Evolutionary conservation across 2,329 filamentous ascomycete genomes (phyloP).

Genomic region (Fusarium tuaranense): DNA sequence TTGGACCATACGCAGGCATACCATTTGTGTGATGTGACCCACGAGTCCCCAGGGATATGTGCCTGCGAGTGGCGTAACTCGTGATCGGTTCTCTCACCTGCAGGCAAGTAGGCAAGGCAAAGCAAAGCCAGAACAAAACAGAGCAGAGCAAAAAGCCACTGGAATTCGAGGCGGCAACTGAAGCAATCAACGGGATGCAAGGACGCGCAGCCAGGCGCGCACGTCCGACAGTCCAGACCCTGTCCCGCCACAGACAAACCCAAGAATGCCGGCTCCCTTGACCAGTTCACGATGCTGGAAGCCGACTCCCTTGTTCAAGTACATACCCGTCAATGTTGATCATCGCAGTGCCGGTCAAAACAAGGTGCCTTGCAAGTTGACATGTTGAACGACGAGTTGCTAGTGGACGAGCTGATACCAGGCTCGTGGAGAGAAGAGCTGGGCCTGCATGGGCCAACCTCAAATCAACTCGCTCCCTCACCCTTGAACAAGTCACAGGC

Average conservation of each 20-base stretch:
- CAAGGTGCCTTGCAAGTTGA: conserved; percentile 25
- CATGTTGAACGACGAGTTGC: conserved; percentile 34
- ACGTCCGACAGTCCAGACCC: conserved; percentile 17
- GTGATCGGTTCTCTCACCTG: conserved; percentile 24
- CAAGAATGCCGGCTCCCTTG: conserved; percentile 33
- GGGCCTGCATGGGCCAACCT: conserved; percentile 29
- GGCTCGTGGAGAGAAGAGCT: conserved; percentile 21
- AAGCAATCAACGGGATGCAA: conserved; percentile 33
- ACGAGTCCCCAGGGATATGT: not conserved
- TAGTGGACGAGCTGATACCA: conserved; percentile 33
- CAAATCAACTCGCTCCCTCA: conserved; percentile 33
- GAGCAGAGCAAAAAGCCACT: conserved; percentile 21
- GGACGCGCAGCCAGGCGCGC: conserved; percentile 23
- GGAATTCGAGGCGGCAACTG: conserved; percentile 34
- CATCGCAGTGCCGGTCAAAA: conserved; percentile 8
- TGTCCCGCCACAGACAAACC: conserved; percentile 19
- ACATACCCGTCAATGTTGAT: not conserved
- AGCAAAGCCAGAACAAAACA: not conserved
- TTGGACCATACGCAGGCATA: not conserved
- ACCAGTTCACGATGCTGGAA: conserved; percentile 19
- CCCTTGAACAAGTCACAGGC: conserved; percentile 11
- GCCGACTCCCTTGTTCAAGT: not conserved
- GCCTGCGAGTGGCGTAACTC: conserved; percentile 28
- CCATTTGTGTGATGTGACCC: not conserved
- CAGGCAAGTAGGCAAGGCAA: conserved; percentile 3